Conservation (phyloP, 2,329 filamentous ascomycete species). For the Cercospora citrullina region DNA sequence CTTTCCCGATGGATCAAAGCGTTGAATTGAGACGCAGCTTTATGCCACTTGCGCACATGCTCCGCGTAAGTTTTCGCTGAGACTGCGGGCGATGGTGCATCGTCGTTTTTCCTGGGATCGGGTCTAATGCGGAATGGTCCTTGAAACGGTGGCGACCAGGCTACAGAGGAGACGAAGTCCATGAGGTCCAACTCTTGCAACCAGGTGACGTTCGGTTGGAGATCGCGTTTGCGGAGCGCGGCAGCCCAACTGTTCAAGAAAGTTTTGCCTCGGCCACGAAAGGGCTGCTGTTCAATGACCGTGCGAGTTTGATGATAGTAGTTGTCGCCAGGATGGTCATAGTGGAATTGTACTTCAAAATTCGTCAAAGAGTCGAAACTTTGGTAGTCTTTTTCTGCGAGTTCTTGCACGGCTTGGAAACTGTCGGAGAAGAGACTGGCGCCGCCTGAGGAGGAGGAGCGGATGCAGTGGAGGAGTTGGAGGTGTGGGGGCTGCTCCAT, state of each 20-base stretch:
- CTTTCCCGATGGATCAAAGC: slow-evolving; percentile 56
- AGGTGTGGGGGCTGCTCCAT: slow-evolving; percentile 75
- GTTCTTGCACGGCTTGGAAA: slow-evolving; percentile 57
- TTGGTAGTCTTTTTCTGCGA: slow-evolving; percentile 25
- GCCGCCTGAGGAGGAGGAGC: slow-evolving; percentile 76
- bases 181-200: slow-evolving; percentile 14
- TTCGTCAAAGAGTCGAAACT: slow-evolving; percentile 22
- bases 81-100: not conserved
- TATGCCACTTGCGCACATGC: slow-evolving; percentile 45
- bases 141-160: slow-evolving; percentile 43
- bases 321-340: slow-evolving; percentile 43
- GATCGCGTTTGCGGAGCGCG: not conserved
- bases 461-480: slow-evolving; percentile 86
- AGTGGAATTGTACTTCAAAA: slow-evolving; percentile 51
- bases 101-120: slow-evolving; percentile 1
- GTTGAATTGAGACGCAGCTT: slow-evolving; percentile 59
- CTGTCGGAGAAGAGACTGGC: slow-evolving; percentile 84
- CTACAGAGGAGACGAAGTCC: slow-evolving; percentile 34
- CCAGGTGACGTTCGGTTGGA: not conserved
- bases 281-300: slow-evolving; percentile 29
- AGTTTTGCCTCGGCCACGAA: not conserved
- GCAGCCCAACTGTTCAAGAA: not conserved
- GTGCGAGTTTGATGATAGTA: slow-evolving; percentile 34
- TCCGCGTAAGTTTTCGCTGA: not conserved
- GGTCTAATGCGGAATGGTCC: slow-evolving; percentile 32